These are phyloP conservation scores for Cyclostephanos tholiformis DNA, from an alignment of 108 stramenopile species.

Conservation along the genomic window DNA sequence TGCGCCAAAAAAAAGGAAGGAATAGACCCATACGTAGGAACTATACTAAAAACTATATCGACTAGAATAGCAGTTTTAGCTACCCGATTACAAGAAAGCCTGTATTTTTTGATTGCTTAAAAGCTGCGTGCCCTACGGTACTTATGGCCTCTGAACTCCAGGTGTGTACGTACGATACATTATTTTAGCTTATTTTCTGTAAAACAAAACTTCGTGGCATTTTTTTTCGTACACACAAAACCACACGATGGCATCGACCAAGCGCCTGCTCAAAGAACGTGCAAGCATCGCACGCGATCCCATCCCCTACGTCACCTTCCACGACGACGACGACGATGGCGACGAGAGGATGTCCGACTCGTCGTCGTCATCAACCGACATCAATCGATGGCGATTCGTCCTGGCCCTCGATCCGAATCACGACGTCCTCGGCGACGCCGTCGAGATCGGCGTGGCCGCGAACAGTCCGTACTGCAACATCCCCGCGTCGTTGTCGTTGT, in stretches of 20 bases:
- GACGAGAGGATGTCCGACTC: slow-evolving; percentile 23
- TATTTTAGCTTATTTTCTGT: no score
- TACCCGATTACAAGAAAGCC: no score
- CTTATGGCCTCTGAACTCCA: no score
- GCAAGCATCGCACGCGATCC: slow-evolving; percentile 45
- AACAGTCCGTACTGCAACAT: slow-evolving; percentile 41
- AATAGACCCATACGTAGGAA: no score
- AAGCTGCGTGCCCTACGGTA: no score
- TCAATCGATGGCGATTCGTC: slow-evolving; percentile 47
- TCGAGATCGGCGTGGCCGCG: slow-evolving; percentile 35
- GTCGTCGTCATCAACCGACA: slow-evolving; percentile 9
- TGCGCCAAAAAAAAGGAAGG: no score
- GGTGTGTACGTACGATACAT: no score
- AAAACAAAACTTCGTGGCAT: no score
- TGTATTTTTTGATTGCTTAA: no score
- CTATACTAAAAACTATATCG: no score
- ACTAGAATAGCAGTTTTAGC: no score
- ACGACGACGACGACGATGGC: slow-evolving; percentile 31
- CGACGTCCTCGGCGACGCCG: slow-evolving; percentile 31
- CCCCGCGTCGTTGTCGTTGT: slow-evolving; percentile 16
- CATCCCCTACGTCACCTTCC: slow-evolving; percentile 51
- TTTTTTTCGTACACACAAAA: no score
- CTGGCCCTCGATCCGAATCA: slow-evolving; percentile 41
- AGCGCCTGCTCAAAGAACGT: slow-evolving; percentile 50
- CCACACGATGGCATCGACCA: slow-evolving; percentile 31